Evolutionary conservation across 768 basidiomycete genomes (phyloP).

Genomic region (Tephrocybe sp.): DNA sequence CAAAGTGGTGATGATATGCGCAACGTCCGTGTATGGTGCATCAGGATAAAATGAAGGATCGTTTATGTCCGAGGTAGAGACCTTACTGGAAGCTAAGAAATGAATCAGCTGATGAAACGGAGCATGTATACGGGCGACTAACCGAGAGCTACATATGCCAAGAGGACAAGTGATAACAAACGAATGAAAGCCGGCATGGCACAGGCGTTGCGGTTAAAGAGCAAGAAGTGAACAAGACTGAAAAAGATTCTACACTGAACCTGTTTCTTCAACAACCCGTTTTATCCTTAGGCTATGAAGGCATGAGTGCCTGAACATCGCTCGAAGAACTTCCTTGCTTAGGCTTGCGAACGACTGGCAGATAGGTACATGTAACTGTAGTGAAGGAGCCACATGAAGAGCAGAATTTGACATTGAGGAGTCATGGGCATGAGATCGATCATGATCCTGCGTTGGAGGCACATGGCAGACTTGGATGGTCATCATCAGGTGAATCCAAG

Average conservation of each 20-base stretch:
- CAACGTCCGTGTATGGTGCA: conserved; percentile 28
- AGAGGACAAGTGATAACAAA: conserved; percentile 2
- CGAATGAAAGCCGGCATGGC: conserved; percentile 3
- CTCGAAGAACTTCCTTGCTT: conserved; percentile 14
- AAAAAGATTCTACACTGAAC: not conserved
- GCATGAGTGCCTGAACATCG: conserved; percentile 18
- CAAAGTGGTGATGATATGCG: conserved; percentile 32
- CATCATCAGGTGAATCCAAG: too few relatives aligned
- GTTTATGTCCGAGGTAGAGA: conserved; percentile 22
- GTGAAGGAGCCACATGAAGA: conserved; percentile 19
- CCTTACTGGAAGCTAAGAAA: conserved; percentile 16
- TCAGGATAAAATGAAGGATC: conserved; percentile 20
- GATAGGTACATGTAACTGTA: conserved; percentile 23
- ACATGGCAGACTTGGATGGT: too few relatives aligned
- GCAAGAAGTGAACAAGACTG: not conserved
- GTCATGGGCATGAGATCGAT: conserved; percentile 7
- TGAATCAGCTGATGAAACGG: not conserved
- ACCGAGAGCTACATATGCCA: conserved; percentile 11
- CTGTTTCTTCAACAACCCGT: not conserved
- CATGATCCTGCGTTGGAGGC: not conserved
- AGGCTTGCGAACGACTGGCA: conserved; percentile 20
- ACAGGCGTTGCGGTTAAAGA: not conserved
- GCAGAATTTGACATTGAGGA: conserved; percentile 3
- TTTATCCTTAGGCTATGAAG: conserved; percentile 17
- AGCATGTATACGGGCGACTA: not conserved